A percentile compares a stretch with the other conserved stretches of the same genome.
These are phyloP conservation scores for Fusarium humuli DNA, from an alignment of 2,329 filamentous ascomycete species.

Conservation along the genomic window DNA sequence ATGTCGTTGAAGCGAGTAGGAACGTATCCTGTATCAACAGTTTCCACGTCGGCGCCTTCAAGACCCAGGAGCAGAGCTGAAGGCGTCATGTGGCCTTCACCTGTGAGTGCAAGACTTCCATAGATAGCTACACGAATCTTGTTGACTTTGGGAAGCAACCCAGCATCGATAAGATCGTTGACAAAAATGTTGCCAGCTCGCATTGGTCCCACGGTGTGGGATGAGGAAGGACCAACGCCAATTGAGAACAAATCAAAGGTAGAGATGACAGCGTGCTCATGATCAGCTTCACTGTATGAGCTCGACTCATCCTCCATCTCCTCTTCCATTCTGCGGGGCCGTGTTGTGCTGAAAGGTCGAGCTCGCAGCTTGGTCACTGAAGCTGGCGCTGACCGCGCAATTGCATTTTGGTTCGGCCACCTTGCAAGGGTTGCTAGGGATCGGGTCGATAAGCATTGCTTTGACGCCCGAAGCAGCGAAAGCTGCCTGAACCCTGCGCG, in stretches of 20 bases:
- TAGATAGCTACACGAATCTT: conserved; percentile 62
- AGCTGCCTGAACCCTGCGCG: conserved; percentile 35
- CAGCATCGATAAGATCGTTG: conserved; percentile 59
- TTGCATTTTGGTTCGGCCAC: conserved; percentile 8
- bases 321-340: conserved; percentile 1
- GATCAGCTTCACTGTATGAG: conserved; percentile 61
- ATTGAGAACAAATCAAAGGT: conserved; percentile 65
- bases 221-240: conserved; percentile 64
- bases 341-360: conserved; percentile 30
- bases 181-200: conserved; percentile 65
- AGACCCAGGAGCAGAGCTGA: conserved; percentile 62
- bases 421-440: conserved; percentile 26
- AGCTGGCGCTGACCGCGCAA: conserved; percentile 12
- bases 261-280: conserved; percentile 64
- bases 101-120: conserved; percentile 62
- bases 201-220: conserved; percentile 65
- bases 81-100: conserved; percentile 65
- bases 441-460: conserved; percentile 27
- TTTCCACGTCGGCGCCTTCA: conserved; percentile 62
- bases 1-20: conserved; percentile 60
- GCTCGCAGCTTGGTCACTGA: conserved; percentile 1
- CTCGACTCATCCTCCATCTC: conserved; percentile 48
- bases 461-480: conserved; percentile 33
- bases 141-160: conserved; percentile 58
- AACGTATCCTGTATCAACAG: conserved; percentile 62